A percentile compares a stretch with the other conserved stretches of the same genome.
Evolutionary conservation across 1,284 basidiomycete genomes (phyloP).

Genomic region (Cryptococcus sp.): DNA sequence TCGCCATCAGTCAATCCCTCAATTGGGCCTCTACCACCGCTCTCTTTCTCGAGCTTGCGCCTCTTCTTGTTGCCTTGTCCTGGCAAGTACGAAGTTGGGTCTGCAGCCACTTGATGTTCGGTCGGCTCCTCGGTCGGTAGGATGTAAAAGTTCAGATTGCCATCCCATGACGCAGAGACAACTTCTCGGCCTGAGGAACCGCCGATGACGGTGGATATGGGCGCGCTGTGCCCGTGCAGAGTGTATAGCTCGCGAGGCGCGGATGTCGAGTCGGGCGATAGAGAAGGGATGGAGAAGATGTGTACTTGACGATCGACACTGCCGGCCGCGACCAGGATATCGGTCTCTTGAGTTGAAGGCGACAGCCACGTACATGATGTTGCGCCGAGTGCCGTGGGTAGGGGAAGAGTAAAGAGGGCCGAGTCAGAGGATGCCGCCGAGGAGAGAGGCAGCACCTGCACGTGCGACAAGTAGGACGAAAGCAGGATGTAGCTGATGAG

Average conservation of each 20-base stretch:
- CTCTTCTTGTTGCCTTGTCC: conserved; percentile 61
- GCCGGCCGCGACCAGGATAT: conserved; percentile 66
- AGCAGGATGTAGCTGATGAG: conserved; percentile 67
- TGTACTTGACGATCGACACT: conserved; percentile 79
- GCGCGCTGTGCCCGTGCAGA: conserved; percentile 72
- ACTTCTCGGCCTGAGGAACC: conserved; percentile 63
- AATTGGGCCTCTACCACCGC: conserved; percentile 53
- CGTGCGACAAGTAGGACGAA: conserved; percentile 74
- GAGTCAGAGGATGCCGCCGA: conserved; percentile 20
- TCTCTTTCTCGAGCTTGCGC: conserved; percentile 53
- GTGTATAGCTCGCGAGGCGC: conserved; percentile 59
- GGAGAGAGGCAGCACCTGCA: conserved; percentile 66
- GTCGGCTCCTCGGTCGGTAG: conserved; percentile 43
- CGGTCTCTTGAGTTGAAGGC: conserved; percentile 43
- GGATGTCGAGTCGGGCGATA: conserved; percentile 45
- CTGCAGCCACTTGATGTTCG: conserved; percentile 51
- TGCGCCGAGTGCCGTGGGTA: conserved; percentile 59
- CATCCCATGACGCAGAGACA: conserved; percentile 77
- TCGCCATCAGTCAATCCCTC: conserved; percentile 47
- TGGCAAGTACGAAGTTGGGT: conserved; percentile 48
- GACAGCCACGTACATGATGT: conserved; percentile 69
- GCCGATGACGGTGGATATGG: conserved; percentile 67
- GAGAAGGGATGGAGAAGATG: conserved; percentile 61
- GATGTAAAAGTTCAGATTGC: conserved; percentile 69
- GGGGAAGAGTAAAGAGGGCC: conserved; percentile 45